Evolutionary conservation across 148 eudicot species (phyloP), one percentile per base, ranked within the genome.

Genomic region (Talinum fruticosum): DNA sequence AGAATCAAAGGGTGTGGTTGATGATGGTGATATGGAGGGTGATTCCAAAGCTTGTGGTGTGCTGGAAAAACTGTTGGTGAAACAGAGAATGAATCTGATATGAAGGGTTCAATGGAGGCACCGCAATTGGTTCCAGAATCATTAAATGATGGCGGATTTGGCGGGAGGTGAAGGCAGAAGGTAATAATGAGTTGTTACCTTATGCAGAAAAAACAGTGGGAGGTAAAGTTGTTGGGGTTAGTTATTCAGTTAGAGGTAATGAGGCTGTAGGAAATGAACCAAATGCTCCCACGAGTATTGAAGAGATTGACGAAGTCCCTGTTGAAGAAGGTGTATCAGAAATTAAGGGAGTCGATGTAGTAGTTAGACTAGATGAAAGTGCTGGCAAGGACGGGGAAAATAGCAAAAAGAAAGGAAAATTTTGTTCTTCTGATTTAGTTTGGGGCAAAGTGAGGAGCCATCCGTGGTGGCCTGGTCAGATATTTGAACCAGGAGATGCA

Each of bases 391-490:
- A 68, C 26, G 66, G 59, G 66, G 49, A 72, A 37, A 61, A 68
- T 34, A 71, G 64, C 47, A 49, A 62, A 80, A 87, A 78, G 75
- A 86, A 81, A 47, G 84, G 84, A 26, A 76, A 80, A n/a, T 89
- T 79, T 86, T 49, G 29, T 30, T 79, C 76, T 64, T 81, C 82
- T 21, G 97, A 93, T 88, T 69, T 93, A 44, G 92, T 93, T 71
- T 93, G 97, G 97, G 96, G 91, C 13, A 93, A 93, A 83, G 97
- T 93, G 41, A 88, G 82, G 88, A 87, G 92, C 80, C 95, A 93
- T 82, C 97, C 96, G 2, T 93, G 97, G 97, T 93, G 97, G 97
- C 97, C 97, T 16, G 97, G 91, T 23, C 97, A 93, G 83, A 91
- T 93, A 80, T 88, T 87, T 79, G 88, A 84, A 62, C 84, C 88